Percentiles rank a stretch among this genome's conserved stretches.
Evolutionary conservation across 1,139 yeast species (phyloP).

Genomic region (Scheffersomyces lignicola): DNA sequence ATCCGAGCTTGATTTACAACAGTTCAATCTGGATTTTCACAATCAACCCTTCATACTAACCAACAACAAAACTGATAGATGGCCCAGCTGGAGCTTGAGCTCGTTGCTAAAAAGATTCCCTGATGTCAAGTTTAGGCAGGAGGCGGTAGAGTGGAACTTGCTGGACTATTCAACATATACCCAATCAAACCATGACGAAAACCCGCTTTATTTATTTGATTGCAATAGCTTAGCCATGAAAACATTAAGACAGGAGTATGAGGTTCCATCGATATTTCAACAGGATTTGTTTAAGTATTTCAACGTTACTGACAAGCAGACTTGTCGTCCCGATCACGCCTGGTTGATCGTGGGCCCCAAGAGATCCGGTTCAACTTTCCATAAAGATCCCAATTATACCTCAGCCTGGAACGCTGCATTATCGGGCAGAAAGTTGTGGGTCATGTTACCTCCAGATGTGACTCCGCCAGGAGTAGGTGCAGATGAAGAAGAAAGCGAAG

Average conservation of each 20-base stretch:
- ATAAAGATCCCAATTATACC: slow-evolving; percentile 89
- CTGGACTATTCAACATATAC: slow-evolving; percentile 62
- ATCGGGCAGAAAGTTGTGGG: slow-evolving; percentile 79
- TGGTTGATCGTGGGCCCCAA: slow-evolving; percentile 87
- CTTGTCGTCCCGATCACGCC: slow-evolving; percentile 81
- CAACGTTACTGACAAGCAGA: slow-evolving; percentile 20
- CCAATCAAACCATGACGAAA: slow-evolving; percentile 66
- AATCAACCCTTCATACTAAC: slow-evolving; percentile 70
- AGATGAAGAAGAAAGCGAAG: slow-evolving; percentile 78
- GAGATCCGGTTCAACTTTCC: slow-evolving; percentile 85
- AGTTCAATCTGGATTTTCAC: slow-evolving; percentile 49
- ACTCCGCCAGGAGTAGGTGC: slow-evolving; percentile 88
- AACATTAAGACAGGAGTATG: slow-evolving; percentile 53
- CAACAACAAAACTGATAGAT: slow-evolving; percentile 34
- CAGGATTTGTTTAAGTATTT: slow-evolving; percentile 51
- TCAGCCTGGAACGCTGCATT: slow-evolving; percentile 88
- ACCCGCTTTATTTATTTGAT: slow-evolving; percentile 83
- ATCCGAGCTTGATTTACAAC: slow-evolving; percentile 33
- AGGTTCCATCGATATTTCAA: slow-evolving; percentile 52
- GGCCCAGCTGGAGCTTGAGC: slow-evolving; percentile 70
- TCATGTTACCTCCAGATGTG: slow-evolving; percentile 76
- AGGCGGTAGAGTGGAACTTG: slow-evolving; percentile 79
- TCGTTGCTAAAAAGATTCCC: slow-evolving; percentile 55
- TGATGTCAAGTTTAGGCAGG: slow-evolving; percentile 70
- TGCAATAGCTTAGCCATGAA: slow-evolving; percentile 69